Percentiles rank a stretch among this genome's conserved stretches.
These are phyloP conservation scores for Aspergillus sclerotioniger DNA, from an alignment of 495 filamentous ascomycete genomes.

Conservation along the genomic window DNA sequence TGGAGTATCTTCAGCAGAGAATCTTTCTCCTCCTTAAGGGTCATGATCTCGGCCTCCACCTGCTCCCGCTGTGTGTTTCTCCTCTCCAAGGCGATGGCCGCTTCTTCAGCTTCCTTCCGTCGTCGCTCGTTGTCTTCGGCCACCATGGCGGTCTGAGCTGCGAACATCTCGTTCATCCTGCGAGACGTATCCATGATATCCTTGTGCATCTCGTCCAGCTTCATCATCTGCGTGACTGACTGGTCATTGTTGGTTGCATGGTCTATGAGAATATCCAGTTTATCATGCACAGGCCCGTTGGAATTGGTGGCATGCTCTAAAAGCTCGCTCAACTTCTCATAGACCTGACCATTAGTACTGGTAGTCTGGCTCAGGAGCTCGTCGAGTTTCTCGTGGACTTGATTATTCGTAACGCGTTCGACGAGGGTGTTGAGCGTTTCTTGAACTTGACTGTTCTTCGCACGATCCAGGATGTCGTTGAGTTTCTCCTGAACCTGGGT, in stretches of 20 bases:
- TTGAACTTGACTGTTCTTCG: conserved; percentile 57
- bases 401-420: conserved; percentile 49
- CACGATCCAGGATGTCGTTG: conserved; percentile 71
- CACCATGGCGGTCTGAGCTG: conserved; percentile 72
- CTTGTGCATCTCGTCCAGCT: conserved; percentile 84
- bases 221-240: conserved; percentile 62
- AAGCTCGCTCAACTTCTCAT: conserved; percentile 52
- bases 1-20: conserved; percentile 57
- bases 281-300: conserved; percentile 73
- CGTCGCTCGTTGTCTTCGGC: conserved; percentile 75
- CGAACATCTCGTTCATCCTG: conserved; percentile 82
- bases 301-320: conserved; percentile 55
- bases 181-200: conserved; percentile 84
- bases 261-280: conserved; percentile 46
- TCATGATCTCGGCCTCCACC: conserved; percentile 68
- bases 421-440: conserved; percentile 82
- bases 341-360: conserved; percentile 49
- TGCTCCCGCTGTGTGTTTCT: conserved; percentile 73
- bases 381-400: conserved; percentile 44
- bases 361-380: conserved; percentile 61
- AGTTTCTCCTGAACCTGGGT: conserved; percentile 75
- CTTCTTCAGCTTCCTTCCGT: conserved; percentile 79
- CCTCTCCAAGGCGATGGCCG: conserved; percentile 75
- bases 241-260: conserved; percentile 37
- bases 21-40: conserved; percentile 64